Evolutionary conservation across 352 stramenopile genomes (phyloP).

Genomic region (Phytophthora podocarpi): DNA sequence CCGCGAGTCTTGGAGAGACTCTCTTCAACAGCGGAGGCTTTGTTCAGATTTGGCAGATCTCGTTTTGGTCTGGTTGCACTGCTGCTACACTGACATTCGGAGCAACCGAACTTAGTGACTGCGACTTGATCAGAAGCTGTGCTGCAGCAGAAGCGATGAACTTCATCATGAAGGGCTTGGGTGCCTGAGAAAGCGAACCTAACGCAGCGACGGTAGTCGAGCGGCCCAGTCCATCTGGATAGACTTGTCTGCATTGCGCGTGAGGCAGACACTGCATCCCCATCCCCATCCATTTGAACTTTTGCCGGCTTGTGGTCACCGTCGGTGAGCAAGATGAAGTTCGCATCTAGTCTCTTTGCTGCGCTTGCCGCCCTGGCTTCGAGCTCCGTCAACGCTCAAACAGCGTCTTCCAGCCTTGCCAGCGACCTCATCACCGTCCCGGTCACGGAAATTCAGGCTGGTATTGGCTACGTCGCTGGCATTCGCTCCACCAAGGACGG

Average conservation of each 20-base stretch:
- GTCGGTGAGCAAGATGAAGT: constrained; percentile 24
- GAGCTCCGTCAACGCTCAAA: constrained; percentile 6
- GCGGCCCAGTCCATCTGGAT: constrained; percentile 17
- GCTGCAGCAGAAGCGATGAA: neutral
- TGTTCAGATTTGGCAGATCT: constrained; percentile 35
- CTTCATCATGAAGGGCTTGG: neutral
- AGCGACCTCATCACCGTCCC: constrained; percentile 21
- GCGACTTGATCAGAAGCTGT: neutral
- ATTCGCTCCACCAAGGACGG: constrained; percentile 34
- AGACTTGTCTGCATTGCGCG: neutral
- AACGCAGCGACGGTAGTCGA: constrained; percentile 2
- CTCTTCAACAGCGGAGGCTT: constrained; percentile 25
- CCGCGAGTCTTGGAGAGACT: too few relatives aligned
- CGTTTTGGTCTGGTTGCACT: constrained; percentile 17
- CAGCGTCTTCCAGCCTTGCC: constrained; percentile 4
- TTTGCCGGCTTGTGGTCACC: constrained; percentile 18
- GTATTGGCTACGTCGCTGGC: constrained; percentile 46
- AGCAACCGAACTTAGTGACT: constrained; percentile 30
- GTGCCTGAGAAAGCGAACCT: constrained; percentile 14
- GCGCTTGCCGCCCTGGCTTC: constrained; percentile 2
- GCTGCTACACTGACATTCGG: constrained; percentile 24
- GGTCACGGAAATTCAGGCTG: constrained; percentile 33
- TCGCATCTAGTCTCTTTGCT: constrained; percentile 12
- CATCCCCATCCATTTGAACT: constrained; percentile 31
- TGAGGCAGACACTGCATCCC: constrained; percentile 10